Percentiles rank a stretch among this genome's conserved stretches.
These are phyloP conservation scores for Darksidea phi DNA, from an alignment of 495 filamentous ascomycete species.

Conservation along the genomic window DNA sequence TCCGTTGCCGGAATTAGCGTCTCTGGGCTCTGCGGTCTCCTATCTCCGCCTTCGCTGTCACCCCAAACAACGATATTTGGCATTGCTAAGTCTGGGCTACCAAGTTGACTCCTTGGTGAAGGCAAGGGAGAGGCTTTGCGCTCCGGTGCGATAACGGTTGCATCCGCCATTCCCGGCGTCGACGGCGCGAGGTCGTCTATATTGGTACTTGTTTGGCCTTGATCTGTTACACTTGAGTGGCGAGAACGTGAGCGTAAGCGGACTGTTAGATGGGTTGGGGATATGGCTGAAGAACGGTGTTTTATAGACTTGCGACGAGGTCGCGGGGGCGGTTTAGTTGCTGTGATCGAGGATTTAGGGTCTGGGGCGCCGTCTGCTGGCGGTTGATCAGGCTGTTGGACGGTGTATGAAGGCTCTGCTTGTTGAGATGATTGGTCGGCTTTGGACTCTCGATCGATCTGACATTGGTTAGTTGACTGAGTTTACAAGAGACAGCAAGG, in stretches of 20 bases:
- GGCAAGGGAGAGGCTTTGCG: slow-evolving; percentile 10
- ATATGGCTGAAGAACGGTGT: not conserved
- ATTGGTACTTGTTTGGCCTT: slow-evolving; percentile 15
- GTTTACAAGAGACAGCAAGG: not conserved
- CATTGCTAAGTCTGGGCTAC: not conserved
- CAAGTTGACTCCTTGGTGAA: not conserved
- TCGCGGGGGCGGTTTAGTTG: not conserved
- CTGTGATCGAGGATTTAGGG: not conserved
- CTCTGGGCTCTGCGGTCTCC: slow-evolving; percentile 16
- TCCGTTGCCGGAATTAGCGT: slow-evolving; percentile 26
- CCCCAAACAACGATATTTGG: not conserved
- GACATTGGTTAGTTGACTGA: slow-evolving; percentile 4
- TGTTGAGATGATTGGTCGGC: slow-evolving; percentile 20
- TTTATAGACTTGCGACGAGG: not conserved
- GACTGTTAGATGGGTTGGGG: slow-evolving; percentile 1
- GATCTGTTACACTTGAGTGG: slow-evolving; percentile 25
- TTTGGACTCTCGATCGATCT: slow-evolving; percentile 31
- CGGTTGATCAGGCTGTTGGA: not conserved
- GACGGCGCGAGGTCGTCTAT: slow-evolving; percentile 13
- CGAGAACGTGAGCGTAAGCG: slow-evolving; percentile 24
- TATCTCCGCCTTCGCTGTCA: not conserved
- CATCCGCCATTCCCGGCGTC: slow-evolving; percentile 14
- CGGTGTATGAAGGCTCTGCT: not conserved
- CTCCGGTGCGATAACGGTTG: slow-evolving; percentile 21
- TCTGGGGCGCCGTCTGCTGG: slow-evolving; percentile 1